These are phyloP conservation scores for Misopates orontium DNA, from an alignment of 257 asterid genomes.

Conservation along the genomic window DNA sequence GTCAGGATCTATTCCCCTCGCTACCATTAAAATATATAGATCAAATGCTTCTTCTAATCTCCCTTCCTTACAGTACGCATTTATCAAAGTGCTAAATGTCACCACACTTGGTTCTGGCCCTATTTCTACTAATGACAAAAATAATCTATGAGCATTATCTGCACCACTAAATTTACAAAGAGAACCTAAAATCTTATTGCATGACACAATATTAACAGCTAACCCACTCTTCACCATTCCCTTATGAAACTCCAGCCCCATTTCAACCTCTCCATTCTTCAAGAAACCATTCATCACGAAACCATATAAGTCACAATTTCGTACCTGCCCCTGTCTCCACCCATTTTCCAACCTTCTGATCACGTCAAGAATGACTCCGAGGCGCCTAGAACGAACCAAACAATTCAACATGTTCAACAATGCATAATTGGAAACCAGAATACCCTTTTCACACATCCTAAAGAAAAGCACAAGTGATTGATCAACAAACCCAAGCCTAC, in stretches of 20 bases:
- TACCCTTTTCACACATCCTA: conserved; percentile 29
- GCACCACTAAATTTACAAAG: conserved; percentile 23
- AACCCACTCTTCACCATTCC: conserved; percentile 32
- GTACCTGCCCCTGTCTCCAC: conserved; percentile 6
- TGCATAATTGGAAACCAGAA: conserved; percentile 29
- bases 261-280: conserved; percentile 33
- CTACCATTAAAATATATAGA: conserved; percentile 36
- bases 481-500: conserved; percentile 33
- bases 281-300: conserved; percentile 38
- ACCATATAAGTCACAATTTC: conserved; percentile 26
- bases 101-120: conserved; percentile 48
- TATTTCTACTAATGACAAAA: conserved; percentile 32
- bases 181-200: conserved; percentile 38
- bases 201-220: conserved; percentile 29
- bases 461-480: conserved; percentile 32
- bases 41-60: conserved; percentile 39
- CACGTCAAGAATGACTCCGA: conserved; percentile 28
- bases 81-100: conserved; percentile 44
- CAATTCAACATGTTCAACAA: conserved; percentile 29
- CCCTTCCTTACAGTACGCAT: conserved; percentile 36
- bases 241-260: conserved; percentile 37
- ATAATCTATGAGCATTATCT: conserved; percentile 28
- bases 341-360: conserved; percentile 16
- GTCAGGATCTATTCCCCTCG: conserved; percentile 40
- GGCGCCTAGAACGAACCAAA: conserved; percentile 28